Base-by-base conservation (phyloP, 139 green algal species). In the Microglena sp. region DNA sequence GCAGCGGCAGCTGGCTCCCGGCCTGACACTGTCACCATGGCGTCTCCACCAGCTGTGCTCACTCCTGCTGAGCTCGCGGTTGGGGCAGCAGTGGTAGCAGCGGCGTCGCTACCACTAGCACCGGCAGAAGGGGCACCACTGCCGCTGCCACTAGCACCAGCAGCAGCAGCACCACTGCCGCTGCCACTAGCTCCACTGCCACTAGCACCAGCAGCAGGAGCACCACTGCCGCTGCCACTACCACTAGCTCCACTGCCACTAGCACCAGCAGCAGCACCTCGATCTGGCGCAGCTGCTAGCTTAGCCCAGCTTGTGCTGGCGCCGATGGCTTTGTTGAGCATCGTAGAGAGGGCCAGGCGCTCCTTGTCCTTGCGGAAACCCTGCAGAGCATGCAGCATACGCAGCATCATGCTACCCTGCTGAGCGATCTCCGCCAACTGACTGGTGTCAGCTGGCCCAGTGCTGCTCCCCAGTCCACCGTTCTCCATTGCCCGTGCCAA, bases 361-460 rank as follows among this genome's bases (percentile, higher is more conserved):
- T n/a, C n/a, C n/a, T n/a, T n/a, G 8, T 58, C 64, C 55, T 32
- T 74, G 35, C 54, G 60, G 60, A 92, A 82, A 21, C 63, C 63
- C 61, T 80, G 64, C 44, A 93, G 62, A n/a, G 73, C 70, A 54
- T 89, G 73, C 67, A 93, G 75, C 34, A 90, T 68, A 24, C 85
- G 75, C 70, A 92, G 74, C 31, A 90, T 64, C 31, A 77, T 69
- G 1, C 55, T 65, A n/a, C 86, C 82, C 36, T 75, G 67, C 27
- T 4, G 46, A 18, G 76, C 75, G 4, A 82, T 65, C 21, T 68
- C 60, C 7, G 66, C 50, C 22, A 73, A 56, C 36, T n/a, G 29
- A 36, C 74, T 65, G 18, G 43, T 44, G 5, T 79, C 60, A 58
- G 73, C 73, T 8, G 60, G 55, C 15, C n/a, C n/a, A n/a, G n/a